Evolutionary conservation across 805 yeast genomes (phyloP), one percentile per base, ranked within the genome.

Genomic region (Candida bentonensis): DNA sequence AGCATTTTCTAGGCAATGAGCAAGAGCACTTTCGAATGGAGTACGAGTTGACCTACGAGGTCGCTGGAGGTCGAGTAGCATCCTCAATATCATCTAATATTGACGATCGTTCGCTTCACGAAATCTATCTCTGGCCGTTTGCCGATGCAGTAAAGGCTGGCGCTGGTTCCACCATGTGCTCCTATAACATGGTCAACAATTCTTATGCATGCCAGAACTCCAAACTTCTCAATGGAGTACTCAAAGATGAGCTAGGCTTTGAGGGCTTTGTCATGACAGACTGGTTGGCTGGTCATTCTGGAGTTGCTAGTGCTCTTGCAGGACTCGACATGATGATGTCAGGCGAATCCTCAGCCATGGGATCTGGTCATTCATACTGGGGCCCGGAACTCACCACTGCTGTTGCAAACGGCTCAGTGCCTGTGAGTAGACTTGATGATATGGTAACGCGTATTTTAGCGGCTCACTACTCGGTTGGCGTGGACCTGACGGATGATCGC

Each of bases 271-370:
- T 77, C n/a, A 70, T 76, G 46, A 68, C 78, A 22, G 82, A 77
- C 53, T 76, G 82, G 80, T 76, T 74, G n/a, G 82, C 79, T 3
- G 78, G 72, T 47, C 78, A 72, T 50, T 30, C 36, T 30, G 82
- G 82, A 3, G 74, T 76, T 3, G 65, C 67, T 42, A 67, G 78
- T 1, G 77, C 73, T 1, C 58, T 74, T 21, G 68, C 79, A 2
- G 84, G 84, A 2, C 58, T 75, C 27, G 83, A 78, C 57, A 74
- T 78, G 80, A 64, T 73, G 11, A 76, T 78, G 82, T 82, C 82
- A 0, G 84, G 84, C 40, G 71, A 69, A 50, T 70, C 79, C 0
- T 67, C 36, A 9, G n/a, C 36, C 17, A 9, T 11, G 36, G 17
- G 11, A 9, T 30, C 36, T 30, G 36, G 36, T 11, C 7, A 13